Evolutionary conservation across 805 yeast genomes (phyloP).

Genomic region (Metschnikowia cerradonensis): DNA sequence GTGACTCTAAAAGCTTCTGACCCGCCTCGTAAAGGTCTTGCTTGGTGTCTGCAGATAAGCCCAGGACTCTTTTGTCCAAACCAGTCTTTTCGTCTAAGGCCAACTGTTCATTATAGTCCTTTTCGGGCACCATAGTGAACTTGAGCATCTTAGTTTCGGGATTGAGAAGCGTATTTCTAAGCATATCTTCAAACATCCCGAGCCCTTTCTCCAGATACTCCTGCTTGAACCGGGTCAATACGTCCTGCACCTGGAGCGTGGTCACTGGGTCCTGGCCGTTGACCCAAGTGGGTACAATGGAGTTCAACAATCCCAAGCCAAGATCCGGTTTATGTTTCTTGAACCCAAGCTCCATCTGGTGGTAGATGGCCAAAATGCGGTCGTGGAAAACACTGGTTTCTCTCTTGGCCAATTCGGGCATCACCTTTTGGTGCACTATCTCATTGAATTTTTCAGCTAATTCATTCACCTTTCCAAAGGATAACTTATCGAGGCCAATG

Average conservation of each 20-base stretch:
- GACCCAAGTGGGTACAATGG: slow-evolving; percentile 81
- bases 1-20: slow-evolving; percentile 53
- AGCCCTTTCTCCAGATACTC: slow-evolving; percentile 53
- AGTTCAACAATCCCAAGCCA: slow-evolving; percentile 73
- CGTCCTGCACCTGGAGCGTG: slow-evolving; percentile 58
- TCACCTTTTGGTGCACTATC: slow-evolving; percentile 41
- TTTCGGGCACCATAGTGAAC: slow-evolving; percentile 73
- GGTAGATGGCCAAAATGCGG: slow-evolving; percentile 78
- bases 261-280: slow-evolving; percentile 76
- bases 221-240: slow-evolving; percentile 54
- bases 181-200: slow-evolving; percentile 53
- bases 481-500: slow-evolving; percentile 78
- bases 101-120: slow-evolving; percentile 47
- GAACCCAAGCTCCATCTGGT: slow-evolving; percentile 78
- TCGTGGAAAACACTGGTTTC: slow-evolving; percentile 24
- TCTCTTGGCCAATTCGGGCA: slow-evolving; percentile 28
- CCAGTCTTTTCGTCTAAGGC: slow-evolving; percentile 55
- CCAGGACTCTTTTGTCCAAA: slow-evolving; percentile 39
- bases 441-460: slow-evolving; percentile 47
- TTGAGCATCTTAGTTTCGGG: slow-evolving; percentile 52
- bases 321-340: slow-evolving; percentile 87
- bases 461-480: slow-evolving; percentile 39
- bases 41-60: slow-evolving; percentile 53
- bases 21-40: slow-evolving; percentile 60
- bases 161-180: slow-evolving; percentile 48